Evolutionary conservation across 176 grass and related monocot species (phyloP).

Genomic region (Lolium rigidum): DNA sequence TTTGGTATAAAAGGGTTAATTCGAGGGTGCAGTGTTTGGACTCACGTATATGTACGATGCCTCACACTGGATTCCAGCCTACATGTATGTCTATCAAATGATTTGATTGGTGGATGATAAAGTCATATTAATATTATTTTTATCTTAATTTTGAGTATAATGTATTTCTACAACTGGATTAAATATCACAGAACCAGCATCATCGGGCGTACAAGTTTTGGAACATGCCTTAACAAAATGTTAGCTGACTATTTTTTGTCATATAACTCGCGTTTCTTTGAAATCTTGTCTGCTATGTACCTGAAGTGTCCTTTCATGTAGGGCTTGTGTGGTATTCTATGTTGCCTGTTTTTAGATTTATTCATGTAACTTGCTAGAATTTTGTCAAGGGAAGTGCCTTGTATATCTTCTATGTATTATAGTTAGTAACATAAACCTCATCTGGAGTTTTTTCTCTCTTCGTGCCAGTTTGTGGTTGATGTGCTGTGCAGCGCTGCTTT

Average conservation of each 20-base stretch:
- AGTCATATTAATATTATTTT: no score
- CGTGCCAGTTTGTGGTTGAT: background rate
- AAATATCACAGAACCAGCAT: no score
- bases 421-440: background rate
- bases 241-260: no score
- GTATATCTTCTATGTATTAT: slow-evolving; percentile 10
- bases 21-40: no score
- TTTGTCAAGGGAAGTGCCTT: background rate
- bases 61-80: no score
- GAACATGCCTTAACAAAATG: no score
- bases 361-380: background rate
- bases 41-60: no score
- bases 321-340: background rate
- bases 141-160: no score
- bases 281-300: slow-evolving; percentile 3
- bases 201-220: no score
- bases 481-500: slow-evolving; percentile 16
- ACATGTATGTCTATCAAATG: no score
- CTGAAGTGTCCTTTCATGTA: background rate
- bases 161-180: no score
- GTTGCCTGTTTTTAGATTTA: background rate
- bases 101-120: no score
- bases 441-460: background rate
- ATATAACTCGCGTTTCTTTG: slow-evolving; percentile 4
- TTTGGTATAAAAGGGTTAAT: background rate